These are phyloP conservation scores for Orbilia brochopaga DNA, from an alignment of 2,329 filamentous ascomycete genomes.

Conservation along the genomic window DNA sequence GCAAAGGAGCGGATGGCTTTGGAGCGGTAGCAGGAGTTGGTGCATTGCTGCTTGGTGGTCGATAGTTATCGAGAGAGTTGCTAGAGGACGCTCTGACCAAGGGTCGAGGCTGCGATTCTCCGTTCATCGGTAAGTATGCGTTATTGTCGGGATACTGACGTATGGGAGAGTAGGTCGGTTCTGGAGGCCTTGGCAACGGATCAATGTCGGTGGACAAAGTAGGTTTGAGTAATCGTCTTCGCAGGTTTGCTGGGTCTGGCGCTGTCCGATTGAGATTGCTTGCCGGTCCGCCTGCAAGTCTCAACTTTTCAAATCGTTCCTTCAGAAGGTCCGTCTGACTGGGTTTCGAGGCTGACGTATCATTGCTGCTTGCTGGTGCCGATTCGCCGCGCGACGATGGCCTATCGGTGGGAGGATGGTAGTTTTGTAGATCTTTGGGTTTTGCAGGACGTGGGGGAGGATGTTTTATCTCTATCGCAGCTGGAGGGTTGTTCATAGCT, in stretches of 20 bases:
- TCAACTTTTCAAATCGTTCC: constrained; percentile 36
- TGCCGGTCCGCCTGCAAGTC: constrained; percentile 1
- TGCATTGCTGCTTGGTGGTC: constrained; percentile 53
- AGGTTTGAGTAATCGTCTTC: constrained; percentile 12
- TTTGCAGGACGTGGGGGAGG: constrained; percentile 58
- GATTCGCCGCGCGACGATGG: constrained; percentile 63
- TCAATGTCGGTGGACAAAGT: constrained; percentile 19
- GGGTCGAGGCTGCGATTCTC: constrained; percentile 26
- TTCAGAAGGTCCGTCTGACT: constrained; percentile 57
- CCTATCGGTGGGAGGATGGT: constrained; percentile 62
- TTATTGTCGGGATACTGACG: constrained; percentile 64
- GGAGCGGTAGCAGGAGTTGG: constrained; percentile 56
- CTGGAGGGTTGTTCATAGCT: constrained; percentile 48
- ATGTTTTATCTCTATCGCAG: constrained; percentile 44
- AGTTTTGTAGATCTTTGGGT: constrained; percentile 57
- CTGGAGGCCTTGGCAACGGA: constrained; percentile 62
- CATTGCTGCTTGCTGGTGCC: constrained; percentile 48
- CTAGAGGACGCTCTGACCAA: constrained; percentile 26
- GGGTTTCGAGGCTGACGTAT: constrained; percentile 6
- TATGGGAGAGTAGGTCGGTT: constrained; percentile 79
- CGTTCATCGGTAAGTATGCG: constrained; percentile 18
- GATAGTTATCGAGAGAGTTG: constrained; percentile 57
- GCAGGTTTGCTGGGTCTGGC: constrained; percentile 20
- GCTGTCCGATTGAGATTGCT: background rate
- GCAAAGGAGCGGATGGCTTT: constrained; percentile 56